These are phyloP conservation scores for Dichomitus squalens DNA, from an alignment of 1,284 basidiomycete species.

Conservation along the genomic window DNA sequence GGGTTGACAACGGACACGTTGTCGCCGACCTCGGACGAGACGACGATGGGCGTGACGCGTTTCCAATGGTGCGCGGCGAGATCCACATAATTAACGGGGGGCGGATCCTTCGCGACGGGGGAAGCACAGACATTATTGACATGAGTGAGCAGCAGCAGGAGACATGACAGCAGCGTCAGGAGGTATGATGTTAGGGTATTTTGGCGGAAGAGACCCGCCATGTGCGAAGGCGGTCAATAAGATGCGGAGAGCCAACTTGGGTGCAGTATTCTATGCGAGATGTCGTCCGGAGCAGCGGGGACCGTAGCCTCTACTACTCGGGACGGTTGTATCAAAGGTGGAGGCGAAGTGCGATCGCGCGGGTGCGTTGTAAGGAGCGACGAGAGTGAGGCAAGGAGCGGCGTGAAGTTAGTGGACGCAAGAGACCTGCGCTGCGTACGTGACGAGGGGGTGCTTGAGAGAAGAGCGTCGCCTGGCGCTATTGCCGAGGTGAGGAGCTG, in stretches of 20 bases:
- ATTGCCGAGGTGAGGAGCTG: neutral
- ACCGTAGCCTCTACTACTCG: conserved; percentile 2
- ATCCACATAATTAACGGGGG: neutral
- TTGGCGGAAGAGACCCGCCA: conserved; percentile 22
- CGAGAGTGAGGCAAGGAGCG: conserved; percentile 19
- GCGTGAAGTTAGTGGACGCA: neutral
- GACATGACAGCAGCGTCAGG: conserved; percentile 14
- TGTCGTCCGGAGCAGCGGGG: conserved; percentile 9
- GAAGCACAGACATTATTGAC: conserved; percentile 8
- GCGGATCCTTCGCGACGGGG: conserved; percentile 2
- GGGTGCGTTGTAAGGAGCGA: conserved; percentile 16
- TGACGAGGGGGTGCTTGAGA: neutral
- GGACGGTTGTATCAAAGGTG: neutral
- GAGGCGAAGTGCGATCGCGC: neutral
- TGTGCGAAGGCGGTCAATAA: conserved; percentile 14
- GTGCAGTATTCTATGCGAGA: neutral
- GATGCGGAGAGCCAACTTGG: conserved; percentile 5
- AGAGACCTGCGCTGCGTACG: conserved; percentile 1
- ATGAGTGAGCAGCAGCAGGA: conserved; percentile 12
- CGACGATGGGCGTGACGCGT: conserved; percentile 26
- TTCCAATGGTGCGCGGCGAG: conserved; percentile 6
- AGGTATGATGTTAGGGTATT: conserved; percentile 6
- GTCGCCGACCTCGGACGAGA: conserved; percentile 43
- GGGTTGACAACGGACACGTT: conserved; percentile 47
- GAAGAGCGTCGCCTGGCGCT: neutral